Conservation (phyloP, 257 asterid genomes). For the Thymus quinquecostatus region DNA sequence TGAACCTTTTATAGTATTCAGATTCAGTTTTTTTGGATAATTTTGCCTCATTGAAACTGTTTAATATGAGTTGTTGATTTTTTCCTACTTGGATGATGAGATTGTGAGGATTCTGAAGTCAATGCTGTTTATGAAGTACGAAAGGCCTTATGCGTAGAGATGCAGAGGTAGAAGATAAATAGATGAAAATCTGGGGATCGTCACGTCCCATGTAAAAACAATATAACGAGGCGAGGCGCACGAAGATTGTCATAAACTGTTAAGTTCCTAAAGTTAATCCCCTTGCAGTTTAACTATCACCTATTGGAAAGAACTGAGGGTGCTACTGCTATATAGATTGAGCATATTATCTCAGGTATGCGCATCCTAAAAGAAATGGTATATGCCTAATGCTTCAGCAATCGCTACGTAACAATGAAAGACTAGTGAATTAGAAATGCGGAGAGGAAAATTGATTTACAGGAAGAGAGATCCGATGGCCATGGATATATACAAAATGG, state of each 20-base stretch:
- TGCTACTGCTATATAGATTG: too few relatives aligned
- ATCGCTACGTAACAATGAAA: conserved; percentile 36
- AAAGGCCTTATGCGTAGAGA: background rate
- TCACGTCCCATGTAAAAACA: too few relatives aligned
- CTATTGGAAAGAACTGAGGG: too few relatives aligned
- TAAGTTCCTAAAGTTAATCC: background rate
- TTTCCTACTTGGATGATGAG: background rate
- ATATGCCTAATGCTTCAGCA: too few relatives aligned
- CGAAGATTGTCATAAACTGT: too few relatives aligned
- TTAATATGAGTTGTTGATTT: background rate
- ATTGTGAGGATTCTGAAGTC: background rate
- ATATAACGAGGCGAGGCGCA: too few relatives aligned
- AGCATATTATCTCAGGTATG: too few relatives aligned
- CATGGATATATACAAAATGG: conserved; percentile 31
- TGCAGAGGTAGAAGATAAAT: background rate
- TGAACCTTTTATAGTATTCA: background rate
- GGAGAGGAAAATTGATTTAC: conserved; percentile 35
- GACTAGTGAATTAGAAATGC: conserved; percentile 1
- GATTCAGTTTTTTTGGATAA: conserved; percentile 19
- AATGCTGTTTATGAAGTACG: background rate
- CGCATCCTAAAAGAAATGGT: conserved; percentile 1
- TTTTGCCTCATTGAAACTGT: background rate
- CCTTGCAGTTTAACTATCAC: background rate
- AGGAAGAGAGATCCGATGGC: conserved; percentile 42
- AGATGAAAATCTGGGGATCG: too few relatives aligned